phyloP scores from a whole-genome alignment of 345 rosid species.

The Noccaea caerulescens region DNA sequence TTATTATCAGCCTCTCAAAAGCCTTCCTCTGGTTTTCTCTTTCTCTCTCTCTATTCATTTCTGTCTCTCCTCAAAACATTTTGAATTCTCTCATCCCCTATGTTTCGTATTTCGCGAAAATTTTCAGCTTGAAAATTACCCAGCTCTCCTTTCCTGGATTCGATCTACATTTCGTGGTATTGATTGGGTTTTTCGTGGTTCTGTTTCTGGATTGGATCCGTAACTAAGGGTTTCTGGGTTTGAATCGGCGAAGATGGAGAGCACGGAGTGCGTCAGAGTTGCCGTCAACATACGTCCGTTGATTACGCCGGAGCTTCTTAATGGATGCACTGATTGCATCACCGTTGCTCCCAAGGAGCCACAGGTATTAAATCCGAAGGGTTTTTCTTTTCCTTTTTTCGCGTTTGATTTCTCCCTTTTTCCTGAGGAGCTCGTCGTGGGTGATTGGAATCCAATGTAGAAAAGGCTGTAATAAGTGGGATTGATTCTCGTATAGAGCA shows the following conservation, averaged over 20 bases:
- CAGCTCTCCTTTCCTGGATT: conserved; percentile 17
- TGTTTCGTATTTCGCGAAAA: conserved; percentile 24
- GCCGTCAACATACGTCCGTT: conserved; percentile 90
- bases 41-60: conserved; percentile 15
- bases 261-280: conserved; percentile 71
- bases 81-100: conserved; percentile 34
- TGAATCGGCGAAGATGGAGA: conserved; percentile 53
- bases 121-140: conserved; percentile 15
- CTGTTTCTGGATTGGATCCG: conserved; percentile 16
- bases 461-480: neutral
- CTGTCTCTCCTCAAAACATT: conserved; percentile 27
- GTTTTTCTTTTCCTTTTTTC: neutral
- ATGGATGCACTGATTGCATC: conserved; percentile 90
- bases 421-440: neutral
- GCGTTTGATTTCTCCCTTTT: neutral
- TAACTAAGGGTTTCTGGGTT: conserved; percentile 16
- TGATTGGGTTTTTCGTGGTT: neutral
- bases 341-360: conserved; percentile 82
- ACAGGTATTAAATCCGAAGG: conserved; percentile 55
- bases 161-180: conserved; percentile 21
- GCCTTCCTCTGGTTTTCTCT: neutral
- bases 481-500: neutral
- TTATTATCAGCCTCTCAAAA: conserved; percentile 40
- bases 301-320: conserved; percentile 84
- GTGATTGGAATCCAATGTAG: neutral